Conservation (phyloP, 2,329 filamentous ascomycete genomes). For the Apiospora koreana region DNA sequence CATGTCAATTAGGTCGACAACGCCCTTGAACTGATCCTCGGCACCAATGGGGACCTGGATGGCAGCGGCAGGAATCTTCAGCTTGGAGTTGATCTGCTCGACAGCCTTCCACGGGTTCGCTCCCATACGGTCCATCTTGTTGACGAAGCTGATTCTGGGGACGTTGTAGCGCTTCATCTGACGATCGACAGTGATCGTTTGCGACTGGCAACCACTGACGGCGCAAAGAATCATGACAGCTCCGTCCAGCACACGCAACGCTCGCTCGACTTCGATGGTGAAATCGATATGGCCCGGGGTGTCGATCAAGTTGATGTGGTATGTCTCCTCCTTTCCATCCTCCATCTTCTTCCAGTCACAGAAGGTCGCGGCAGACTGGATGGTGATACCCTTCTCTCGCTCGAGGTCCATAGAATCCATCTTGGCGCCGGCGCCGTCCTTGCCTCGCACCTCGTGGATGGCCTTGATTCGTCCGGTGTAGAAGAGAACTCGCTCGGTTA, state of each 20-base stretch:
- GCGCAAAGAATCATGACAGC: conserved; percentile 98
- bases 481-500: conserved; percentile 94
- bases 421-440: conserved; percentile 94
- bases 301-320: conserved; percentile 98
- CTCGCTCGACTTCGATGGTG: conserved; percentile 97
- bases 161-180: conserved; percentile 99
- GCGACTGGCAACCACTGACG: conserved; percentile 94
- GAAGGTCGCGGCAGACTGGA: conserved; percentile 96
- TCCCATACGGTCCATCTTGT: conserved; percentile 99
- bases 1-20: conserved; percentile 92
- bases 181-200: conserved; percentile 96
- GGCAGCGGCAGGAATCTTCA: conserved; percentile 89
- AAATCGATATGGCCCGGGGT: conserved; percentile 99
- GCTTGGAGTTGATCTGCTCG: conserved; percentile 95
- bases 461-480: conserved; percentile 96
- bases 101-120: conserved; percentile 97
- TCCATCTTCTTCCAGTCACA: conserved; percentile 94
- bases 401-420: conserved; percentile 99
- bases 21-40: conserved; percentile 89
- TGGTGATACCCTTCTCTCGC: conserved; percentile 97
- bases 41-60: conserved; percentile 92
- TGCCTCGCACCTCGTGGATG: conserved; percentile 95
- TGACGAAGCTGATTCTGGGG: conserved; percentile 92
- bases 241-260: conserved; percentile 90
- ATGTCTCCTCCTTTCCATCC: conserved; percentile 82